A percentile compares a stretch with the other conserved stretches of the same genome.
Evolutionary conservation across 2,329 filamentous ascomycete species (phyloP).

Genomic region (Neocucurbitaria cava): DNA sequence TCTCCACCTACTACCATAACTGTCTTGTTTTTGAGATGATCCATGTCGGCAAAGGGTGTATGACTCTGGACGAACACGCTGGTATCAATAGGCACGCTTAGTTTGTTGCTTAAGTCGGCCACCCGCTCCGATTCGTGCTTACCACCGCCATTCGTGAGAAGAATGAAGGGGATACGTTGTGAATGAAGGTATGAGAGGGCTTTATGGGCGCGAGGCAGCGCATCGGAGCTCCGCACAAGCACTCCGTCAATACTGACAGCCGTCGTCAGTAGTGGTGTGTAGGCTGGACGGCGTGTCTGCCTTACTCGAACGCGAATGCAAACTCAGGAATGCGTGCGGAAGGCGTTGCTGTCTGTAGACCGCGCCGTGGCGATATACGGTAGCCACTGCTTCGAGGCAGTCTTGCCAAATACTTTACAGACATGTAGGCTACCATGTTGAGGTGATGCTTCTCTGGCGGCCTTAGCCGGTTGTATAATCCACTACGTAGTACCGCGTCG

Average conservation of each 20-base stretch:
- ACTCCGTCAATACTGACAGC: slow-evolving; percentile 83
- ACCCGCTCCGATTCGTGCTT: slow-evolving; percentile 79
- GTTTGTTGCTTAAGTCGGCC: slow-evolving; percentile 69
- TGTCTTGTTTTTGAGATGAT: slow-evolving; percentile 64
- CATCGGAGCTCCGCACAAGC: slow-evolving; percentile 80
- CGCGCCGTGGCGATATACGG: slow-evolving; percentile 22
- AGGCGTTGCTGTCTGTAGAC: slow-evolving; percentile 31
- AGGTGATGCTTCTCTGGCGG: not conserved
- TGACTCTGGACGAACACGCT: slow-evolving; percentile 87
- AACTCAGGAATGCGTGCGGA: slow-evolving; percentile 50
- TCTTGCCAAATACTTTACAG: slow-evolving; percentile 23
- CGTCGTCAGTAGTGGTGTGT: slow-evolving; percentile 27
- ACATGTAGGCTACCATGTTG: slow-evolving; percentile 2
- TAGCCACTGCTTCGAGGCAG: slow-evolving; percentile 21
- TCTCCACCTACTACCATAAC: slow-evolving; percentile 59
- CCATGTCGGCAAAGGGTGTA: slow-evolving; percentile 78
- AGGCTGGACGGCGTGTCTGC: slow-evolving; percentile 27
- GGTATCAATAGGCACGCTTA: slow-evolving; percentile 69
- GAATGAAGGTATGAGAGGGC: slow-evolving; percentile 75
- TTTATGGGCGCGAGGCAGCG: slow-evolving; percentile 78
- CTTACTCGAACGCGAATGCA: slow-evolving; percentile 65
- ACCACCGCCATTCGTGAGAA: slow-evolving; percentile 95
- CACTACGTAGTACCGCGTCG: too few relatives aligned
- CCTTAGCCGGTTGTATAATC: too few relatives aligned
- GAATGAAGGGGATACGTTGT: slow-evolving; percentile 85